Percentiles rank a stretch among this genome's conserved stretches.
Conservation (phyloP, 2,329 filamentous ascomycete species). For the Neurospora sp. region DNA sequence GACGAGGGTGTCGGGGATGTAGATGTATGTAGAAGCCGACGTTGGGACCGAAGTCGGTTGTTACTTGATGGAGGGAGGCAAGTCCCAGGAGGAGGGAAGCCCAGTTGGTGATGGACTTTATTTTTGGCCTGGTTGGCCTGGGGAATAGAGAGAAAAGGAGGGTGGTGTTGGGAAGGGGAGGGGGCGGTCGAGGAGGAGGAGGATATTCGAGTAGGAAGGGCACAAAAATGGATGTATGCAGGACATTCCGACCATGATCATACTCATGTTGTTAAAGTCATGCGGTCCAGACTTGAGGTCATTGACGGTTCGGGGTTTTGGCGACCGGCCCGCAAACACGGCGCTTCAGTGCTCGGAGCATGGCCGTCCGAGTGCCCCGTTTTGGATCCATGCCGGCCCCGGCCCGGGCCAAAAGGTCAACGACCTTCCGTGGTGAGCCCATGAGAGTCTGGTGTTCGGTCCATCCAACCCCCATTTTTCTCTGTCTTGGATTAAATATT, state of each 20-base stretch:
- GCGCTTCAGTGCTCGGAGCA: not conserved
- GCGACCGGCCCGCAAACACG: not conserved
- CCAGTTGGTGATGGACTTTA: not conserved
- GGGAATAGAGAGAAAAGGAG: not conserved
- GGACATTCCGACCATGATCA: not conserved
- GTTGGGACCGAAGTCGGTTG: constrained; percentile 31
- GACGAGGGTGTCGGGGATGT: constrained; percentile 32
- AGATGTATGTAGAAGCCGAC: constrained; percentile 43
- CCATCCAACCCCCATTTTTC: not conserved
- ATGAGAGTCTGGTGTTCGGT: not conserved
- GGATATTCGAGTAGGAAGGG: too few relatives aligned
- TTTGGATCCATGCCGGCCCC: not conserved
- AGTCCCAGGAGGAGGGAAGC: not conserved
- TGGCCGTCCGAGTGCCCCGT: not conserved
- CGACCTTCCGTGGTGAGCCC: not conserved
- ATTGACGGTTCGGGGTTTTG: not conserved
- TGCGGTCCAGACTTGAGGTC: not conserved
- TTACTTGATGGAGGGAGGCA: constrained; percentile 6
- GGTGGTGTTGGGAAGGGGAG: not conserved
- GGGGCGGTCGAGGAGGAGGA: not conserved
- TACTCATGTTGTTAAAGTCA: not conserved
- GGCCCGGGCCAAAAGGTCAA: not conserved
- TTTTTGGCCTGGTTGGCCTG: not conserved
- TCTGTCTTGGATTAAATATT: too few relatives aligned
- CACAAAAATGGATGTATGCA: too few relatives aligned